Conservation (phyloP, 345 rosid genomes). For the Acer campestre region DNA sequence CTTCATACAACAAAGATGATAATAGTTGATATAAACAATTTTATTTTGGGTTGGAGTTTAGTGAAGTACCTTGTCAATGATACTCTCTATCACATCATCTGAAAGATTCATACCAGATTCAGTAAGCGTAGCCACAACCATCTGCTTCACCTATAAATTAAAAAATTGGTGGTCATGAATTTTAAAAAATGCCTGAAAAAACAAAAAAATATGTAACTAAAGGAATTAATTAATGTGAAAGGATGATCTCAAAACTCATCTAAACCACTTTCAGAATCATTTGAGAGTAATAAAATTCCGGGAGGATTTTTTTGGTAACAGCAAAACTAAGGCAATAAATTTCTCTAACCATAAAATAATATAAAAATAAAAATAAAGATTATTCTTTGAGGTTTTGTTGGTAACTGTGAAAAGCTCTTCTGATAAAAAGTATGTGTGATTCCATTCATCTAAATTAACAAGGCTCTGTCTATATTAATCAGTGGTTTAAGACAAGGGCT, state of each 20-base stretch:
- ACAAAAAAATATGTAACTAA: background rate
- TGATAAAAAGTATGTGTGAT: background rate
- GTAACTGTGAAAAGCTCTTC: background rate
- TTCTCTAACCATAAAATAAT: background rate
- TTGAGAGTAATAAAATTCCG: background rate
- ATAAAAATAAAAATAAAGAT: background rate
- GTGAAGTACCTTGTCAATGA: constrained; percentile 72
- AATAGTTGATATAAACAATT: background rate
- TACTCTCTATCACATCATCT: constrained; percentile 77
- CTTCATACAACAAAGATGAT: background rate
- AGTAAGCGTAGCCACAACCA: constrained; percentile 91
- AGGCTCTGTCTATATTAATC: background rate
- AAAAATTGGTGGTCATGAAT: background rate
- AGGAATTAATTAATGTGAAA: background rate
- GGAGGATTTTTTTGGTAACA: background rate
- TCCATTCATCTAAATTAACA: background rate
- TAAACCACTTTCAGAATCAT: constrained; percentile 2
- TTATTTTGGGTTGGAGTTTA: background rate
- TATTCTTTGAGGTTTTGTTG: background rate
- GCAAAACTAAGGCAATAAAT: background rate
- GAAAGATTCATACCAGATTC: constrained; percentile 90
- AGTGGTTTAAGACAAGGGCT: background rate
- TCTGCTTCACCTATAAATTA: constrained; percentile 63
- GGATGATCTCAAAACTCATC: background rate
- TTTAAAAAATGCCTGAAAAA: background rate